Evolutionary conservation across 1,284 basidiomycete species (phyloP).

Genomic region (Coniferiporia weirii): DNA sequence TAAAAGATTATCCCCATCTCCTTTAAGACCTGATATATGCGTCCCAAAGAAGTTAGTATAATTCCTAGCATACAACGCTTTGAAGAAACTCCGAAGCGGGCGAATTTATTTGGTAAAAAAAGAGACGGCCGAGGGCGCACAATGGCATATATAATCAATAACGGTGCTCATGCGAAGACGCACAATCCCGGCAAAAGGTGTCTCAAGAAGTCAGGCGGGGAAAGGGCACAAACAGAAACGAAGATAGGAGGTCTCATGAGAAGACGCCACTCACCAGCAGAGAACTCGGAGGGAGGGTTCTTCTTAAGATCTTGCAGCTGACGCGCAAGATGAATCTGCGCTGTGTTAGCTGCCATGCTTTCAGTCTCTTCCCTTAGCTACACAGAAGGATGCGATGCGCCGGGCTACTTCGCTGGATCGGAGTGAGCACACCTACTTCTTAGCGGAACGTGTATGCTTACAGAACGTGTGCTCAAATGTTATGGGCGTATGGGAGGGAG

Average conservation of each 20-base stretch:
- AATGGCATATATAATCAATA: not conserved
- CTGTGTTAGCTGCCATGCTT: constrained; percentile 46
- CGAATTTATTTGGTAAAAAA: not conserved
- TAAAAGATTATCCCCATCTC: constrained; percentile 91
- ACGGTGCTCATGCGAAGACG: too few relatives aligned
- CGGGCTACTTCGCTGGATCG: too few relatives aligned
- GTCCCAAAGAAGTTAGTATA: constrained; percentile 28
- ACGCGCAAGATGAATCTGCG: constrained; percentile 61
- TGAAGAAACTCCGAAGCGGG: not conserved
- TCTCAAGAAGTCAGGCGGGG: constrained; percentile 21
- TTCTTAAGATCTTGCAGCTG: constrained; percentile 86
- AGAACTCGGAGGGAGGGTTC: constrained; percentile 89
- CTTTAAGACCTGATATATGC: constrained; percentile 68
- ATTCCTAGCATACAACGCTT: constrained; percentile 17
- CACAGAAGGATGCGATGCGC: too few relatives aligned
- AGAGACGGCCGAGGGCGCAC: not conserved
- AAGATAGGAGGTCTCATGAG: constrained; percentile 9
- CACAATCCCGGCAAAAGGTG: constrained; percentile 11
- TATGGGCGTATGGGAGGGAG: too few relatives aligned
- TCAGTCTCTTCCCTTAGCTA: too few relatives aligned
- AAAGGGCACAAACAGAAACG: not conserved
- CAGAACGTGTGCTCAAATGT: too few relatives aligned
- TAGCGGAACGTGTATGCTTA: too few relatives aligned
- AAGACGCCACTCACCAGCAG: constrained; percentile 58
- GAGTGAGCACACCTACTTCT: too few relatives aligned